Evolutionary conservation across 306 rosid species (phyloP), one percentile per base, ranked within the genome.

Genomic region (Castanea crenata): DNA sequence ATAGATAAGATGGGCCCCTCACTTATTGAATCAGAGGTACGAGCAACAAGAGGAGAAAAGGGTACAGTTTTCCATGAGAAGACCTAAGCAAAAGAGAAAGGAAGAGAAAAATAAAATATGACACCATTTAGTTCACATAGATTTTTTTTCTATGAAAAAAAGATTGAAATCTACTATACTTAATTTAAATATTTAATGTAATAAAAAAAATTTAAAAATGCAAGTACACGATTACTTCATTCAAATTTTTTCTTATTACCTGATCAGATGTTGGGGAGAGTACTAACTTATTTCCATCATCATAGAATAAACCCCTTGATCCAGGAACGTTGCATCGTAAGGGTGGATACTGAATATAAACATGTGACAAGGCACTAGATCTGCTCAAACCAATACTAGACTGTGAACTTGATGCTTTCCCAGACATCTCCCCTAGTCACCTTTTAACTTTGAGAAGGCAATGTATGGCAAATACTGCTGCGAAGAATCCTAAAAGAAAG

Each of bases 31-130:
- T 93, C 99, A 80, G 83, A 69, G 27, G 86, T 80, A 73, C 95
- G 95, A 83, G 74, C 79, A 82, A 81, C 83, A 78, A 59, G 86
- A 82, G 97, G 93, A 76, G 86, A 88, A 78, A 90, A 95, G 71
- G 94, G 97, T 79, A 81, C 82, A 70, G 86, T 91, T 87, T 93
- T 95, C 99, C 98, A 95, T 51, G 98, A 91, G 80, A 93, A 90
- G 70, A 93, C 90, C 99, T 95, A 81, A 19, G 76, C 35, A 55
- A 68, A 34, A 34, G 61, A 31, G 65, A 76, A 61, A 51, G 67
- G 79, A 72, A 61, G 8, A 19, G 35, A 55, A 55, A 44, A 32
- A 11, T 35, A 21, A 46, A 73, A 76, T 6, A 27, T 38, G 3
- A 27, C 35, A 63, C 34, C 8, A 31, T 2, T 67, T 67, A 19